These are phyloP conservation scores for Brassica hybrid DNA, from an alignment of 441 rosid genomes.

Conservation along the genomic window DNA sequence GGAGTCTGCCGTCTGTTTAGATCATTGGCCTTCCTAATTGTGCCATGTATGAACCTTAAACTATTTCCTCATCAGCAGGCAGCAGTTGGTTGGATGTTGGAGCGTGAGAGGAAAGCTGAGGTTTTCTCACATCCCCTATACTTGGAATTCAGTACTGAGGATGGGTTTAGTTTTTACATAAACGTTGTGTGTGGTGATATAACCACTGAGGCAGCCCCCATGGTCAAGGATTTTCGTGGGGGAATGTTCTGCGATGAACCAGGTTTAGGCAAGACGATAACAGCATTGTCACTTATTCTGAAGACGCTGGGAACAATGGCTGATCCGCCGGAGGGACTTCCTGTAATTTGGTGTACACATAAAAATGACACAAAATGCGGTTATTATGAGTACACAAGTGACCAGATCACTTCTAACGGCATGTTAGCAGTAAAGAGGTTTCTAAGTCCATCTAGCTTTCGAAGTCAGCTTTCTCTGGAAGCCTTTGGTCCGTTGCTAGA, in stretches of 20 bases:
- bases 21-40: conserved; percentile 66
- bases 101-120: conserved; percentile 72
- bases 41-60: conserved; percentile 91
- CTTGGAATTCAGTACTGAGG: conserved; percentile 63
- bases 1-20: conserved; percentile 78
- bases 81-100: conserved; percentile 94
- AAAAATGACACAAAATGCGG: conserved; percentile 70
- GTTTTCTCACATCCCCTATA: conserved; percentile 76
- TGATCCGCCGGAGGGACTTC: conserved; percentile 77
- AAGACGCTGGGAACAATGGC: conserved; percentile 87
- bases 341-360: conserved; percentile 73
- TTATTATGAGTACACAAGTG: conserved; percentile 75
- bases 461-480: conserved; percentile 52
- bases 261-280: conserved; percentile 94
- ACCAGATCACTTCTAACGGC: conserved; percentile 44
- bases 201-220: conserved; percentile 65
- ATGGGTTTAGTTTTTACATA: conserved; percentile 68
- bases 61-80: conserved; percentile 93
- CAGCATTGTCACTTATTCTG: conserved; percentile 86
- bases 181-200: conserved; percentile 77
- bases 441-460: conserved; percentile 46
- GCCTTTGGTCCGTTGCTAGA: conserved; percentile 42
- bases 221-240: conserved; percentile 79
- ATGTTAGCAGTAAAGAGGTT: conserved; percentile 51
- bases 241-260: conserved; percentile 99